Conservation (phyloP, 345 rosid species). For the Ailanthus altissimus region DNA sequence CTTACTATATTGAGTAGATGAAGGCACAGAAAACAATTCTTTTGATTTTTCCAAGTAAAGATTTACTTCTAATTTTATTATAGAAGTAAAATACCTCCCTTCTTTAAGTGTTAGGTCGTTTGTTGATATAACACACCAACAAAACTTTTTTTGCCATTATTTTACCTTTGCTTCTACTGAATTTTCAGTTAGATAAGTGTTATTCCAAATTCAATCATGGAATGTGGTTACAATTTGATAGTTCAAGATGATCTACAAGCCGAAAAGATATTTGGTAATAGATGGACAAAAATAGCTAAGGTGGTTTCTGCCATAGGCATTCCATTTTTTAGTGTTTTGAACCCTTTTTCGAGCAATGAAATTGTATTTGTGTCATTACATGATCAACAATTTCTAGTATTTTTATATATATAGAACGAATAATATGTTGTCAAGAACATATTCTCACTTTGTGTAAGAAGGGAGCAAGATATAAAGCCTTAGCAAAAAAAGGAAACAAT, state of each 20-base stretch:
- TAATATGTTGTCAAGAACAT: conserved; percentile 97
- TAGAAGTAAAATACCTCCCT: too few relatives aligned
- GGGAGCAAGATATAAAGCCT: conserved; percentile 91
- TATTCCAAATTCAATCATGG: conserved; percentile 13
- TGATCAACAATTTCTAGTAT: not conserved
- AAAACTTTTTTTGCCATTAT: too few relatives aligned
- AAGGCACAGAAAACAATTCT: too few relatives aligned
- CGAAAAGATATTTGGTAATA: conserved; percentile 86
- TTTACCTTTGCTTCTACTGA: too few relatives aligned
- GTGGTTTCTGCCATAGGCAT: conserved; percentile 96
- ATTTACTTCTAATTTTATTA: too few relatives aligned
- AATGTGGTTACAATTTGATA: conserved; percentile 24
- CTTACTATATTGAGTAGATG: too few relatives aligned
- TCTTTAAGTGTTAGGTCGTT: too few relatives aligned
- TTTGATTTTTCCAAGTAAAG: too few relatives aligned
- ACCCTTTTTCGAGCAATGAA: too few relatives aligned
- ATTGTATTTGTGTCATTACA: not conserved
- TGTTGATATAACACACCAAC: too few relatives aligned
- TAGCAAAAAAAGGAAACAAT: conserved; percentile 67
- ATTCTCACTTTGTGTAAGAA: conserved; percentile 93
- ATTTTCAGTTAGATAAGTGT: conserved; percentile 17
- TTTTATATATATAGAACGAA: conserved; percentile 68
- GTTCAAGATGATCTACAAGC: conserved; percentile 56
- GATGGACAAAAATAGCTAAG: conserved; percentile 99
- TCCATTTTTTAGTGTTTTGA: not conserved